Base-by-base conservation (phyloP, 352 stramenopile species). In the Blastocystis sp. region DNA sequence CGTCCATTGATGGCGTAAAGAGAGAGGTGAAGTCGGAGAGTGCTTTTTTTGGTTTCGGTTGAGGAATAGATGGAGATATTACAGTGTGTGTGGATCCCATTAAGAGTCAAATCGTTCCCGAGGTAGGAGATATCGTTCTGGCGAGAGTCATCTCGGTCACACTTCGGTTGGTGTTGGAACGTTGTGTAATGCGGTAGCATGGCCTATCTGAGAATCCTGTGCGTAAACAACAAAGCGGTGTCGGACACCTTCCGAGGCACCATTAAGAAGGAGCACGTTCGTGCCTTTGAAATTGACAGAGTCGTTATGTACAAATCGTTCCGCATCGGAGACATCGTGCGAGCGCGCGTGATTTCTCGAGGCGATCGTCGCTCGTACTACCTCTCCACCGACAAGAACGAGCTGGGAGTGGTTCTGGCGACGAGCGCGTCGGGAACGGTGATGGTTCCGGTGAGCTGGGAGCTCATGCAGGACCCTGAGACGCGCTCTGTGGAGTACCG, bases 231-330 rank as follows among this genome's bases (percentile, higher is more conserved):
- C 24, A 71, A 59, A 13, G 62, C n/a, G 37, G 79, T 70, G 24
- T 65, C 67, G 31, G 62, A 45, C n/a, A 63, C 60, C 45, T 89
- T 89, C 67, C 29, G 45, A 6, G 79, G 79, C 31, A 89, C 79
- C 1, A 80, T 89, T 29, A 79, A 79, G 41, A 89, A 89, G 51
- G 61, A 89, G 60, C 63, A 89, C 39, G 79, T 89, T 16, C 79
- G 79, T 79, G 79, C 63, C 35, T 89, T 89, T 77, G 79, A 89
- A 26, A 35, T 89, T 3, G 79, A 89, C 33, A 89, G 79, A 41
- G 79, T 89, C 10, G 79, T 80, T 10, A 80, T 89, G 67, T 89
- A 89, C 33, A 80, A 89, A 39, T 89, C 67, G 1, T 89, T 89
- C 45, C 79, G 67, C 33, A 80, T 89, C 37, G 79, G 79, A 1